Base-by-base conservation (phyloP, 768 basidiomycete genomes). In the Chalciporus sphaerocephalus region DNA sequence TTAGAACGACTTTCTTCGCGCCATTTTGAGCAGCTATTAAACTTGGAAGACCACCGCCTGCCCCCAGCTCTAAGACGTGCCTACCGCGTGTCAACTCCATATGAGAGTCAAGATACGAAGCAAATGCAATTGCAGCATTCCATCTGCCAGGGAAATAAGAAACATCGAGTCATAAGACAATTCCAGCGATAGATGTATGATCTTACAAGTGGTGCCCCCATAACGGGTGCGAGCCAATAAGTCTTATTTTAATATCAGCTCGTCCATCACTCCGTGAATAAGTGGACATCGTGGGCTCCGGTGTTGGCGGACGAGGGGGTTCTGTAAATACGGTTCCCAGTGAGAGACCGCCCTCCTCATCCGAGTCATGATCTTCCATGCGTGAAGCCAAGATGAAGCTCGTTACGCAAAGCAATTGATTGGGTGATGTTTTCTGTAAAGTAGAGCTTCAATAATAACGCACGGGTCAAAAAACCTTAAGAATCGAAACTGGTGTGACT, bases 31-130 rank as follows among this genome's bases (percentile, higher is more conserved):
- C 79, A 0, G 84, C 71, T 2, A 94, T 78, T 6, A 99, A 72
- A 4, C 87, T 81, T 0, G 96, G 96, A 6, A 98, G 70, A 2
- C 84, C 95, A 1, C 91, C 94, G 0, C 93, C 96, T 0, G 96
- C 96, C 0, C 96, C 96, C 0, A 98, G 78, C 62, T 99, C 96
- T 1, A 97, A 71, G 0, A 97, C 81, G 38, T 61, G 65, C 27
- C 65, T 70, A 6, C 66, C 65, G 1, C 53, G 54, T 36, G 79
- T 82, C 0, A 85, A 53, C 1, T 72, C 62, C 0, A 58, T 56
- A 43, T 83, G 72, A 10, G 66, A 61, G 49, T 89, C 86, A 2
- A 90, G 70, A 59, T 81, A 88, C 0, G 79, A 72, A 11, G 88
- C 85, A 39, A 91, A 75, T 0, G 83, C 75, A 4, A 83, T 70